phyloP scores from a whole-genome alignment of 495 filamentous ascomycete species.

The Aspergillus steynii region DNA sequence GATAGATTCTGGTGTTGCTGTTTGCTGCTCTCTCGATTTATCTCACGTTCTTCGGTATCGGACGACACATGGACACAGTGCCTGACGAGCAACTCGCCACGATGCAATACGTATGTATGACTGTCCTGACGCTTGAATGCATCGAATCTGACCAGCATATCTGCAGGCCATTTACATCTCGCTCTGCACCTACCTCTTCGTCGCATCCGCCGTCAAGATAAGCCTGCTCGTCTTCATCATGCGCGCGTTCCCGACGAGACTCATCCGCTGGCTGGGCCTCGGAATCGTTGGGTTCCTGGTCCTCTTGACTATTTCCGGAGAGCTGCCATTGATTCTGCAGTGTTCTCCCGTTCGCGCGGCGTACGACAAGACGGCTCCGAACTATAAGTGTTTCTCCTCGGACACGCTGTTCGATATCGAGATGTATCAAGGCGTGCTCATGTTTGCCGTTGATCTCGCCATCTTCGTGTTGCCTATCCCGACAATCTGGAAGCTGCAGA shows the following conservation, averaged over 20 bases:
- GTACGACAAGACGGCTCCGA: constrained; percentile 15
- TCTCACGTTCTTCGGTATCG: constrained; percentile 18
- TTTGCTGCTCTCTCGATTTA: constrained; percentile 14
- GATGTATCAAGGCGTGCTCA: constrained; percentile 24
- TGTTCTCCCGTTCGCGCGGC: constrained; percentile 19
- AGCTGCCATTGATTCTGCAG: constrained; percentile 17
- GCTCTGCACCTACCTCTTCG: constrained; percentile 20
- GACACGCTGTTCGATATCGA: constrained; percentile 15
- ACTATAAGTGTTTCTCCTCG: constrained; percentile 13
- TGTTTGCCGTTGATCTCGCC: constrained; percentile 49
- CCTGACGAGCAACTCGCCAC: constrained; percentile 1
- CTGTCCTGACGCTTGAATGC: neutral
- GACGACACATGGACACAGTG: constrained; percentile 4
- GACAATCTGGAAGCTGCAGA: constrained; percentile 44
- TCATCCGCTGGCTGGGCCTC: constrained; percentile 9
- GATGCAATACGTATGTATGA: constrained; percentile 2
- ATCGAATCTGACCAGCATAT: neutral
- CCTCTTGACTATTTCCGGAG: constrained; percentile 14
- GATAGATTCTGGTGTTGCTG: neutral
- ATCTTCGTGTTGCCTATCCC: constrained; percentile 51
- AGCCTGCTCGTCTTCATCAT: constrained; percentile 23
- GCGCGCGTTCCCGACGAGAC: constrained; percentile 20
- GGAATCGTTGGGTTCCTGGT: constrained; percentile 18
- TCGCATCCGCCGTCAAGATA: constrained; percentile 20
- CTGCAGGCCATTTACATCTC: constrained; percentile 17